Evolutionary conservation across 805 yeast genomes (phyloP), one percentile per base, ranked within the genome.

Genomic region (Spathaspora girioi): DNA sequence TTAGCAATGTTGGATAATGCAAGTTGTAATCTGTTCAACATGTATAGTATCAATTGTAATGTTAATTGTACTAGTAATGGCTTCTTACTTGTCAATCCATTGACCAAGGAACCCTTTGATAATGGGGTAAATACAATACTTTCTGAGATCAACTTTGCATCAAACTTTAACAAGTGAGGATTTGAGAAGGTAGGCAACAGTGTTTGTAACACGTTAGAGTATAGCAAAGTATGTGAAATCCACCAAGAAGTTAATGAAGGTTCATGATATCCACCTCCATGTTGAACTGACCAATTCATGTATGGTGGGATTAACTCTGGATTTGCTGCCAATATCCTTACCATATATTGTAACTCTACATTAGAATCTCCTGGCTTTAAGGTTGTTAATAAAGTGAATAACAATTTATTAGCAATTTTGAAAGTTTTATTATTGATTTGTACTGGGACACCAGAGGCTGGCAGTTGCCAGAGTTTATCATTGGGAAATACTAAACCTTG

Each of bases 341-440:
- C 59, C 0, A 77, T 78, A 15, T 87, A 73, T 12, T 78, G 77
- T 50, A 84, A 69, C 58, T 90, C 96, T 26, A 69, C 53, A 17
- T 77, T 78, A 54, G 87, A 86, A 55, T 87, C 91, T 89, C 96
- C 84, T 0, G 97, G 96, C 59, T 87, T 89, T 59, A 92, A 72
- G 29, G 76, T 70, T 7, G 82, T 82, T 19, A 91, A 62, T 5
- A 89, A 66, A 2, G 84, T 78, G 59, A 82, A 84, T 3, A 89
- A 67, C 27, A 86, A 70, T 61, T 84, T 85, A 65, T 93, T 91
- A 60, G 86, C 79, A 31, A 87, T 71, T 54, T 71, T 81, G 67
- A 84, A 87, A 3, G 70, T 67, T 51, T 70, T 78, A 46, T 76
- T 77, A 56, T 83, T 82, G 12, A 82, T 69, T 0, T 65, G 61